Base-by-base conservation (phyloP, 2,329 filamentous ascomycete genomes). In the Fusarium multiceps region DNA sequence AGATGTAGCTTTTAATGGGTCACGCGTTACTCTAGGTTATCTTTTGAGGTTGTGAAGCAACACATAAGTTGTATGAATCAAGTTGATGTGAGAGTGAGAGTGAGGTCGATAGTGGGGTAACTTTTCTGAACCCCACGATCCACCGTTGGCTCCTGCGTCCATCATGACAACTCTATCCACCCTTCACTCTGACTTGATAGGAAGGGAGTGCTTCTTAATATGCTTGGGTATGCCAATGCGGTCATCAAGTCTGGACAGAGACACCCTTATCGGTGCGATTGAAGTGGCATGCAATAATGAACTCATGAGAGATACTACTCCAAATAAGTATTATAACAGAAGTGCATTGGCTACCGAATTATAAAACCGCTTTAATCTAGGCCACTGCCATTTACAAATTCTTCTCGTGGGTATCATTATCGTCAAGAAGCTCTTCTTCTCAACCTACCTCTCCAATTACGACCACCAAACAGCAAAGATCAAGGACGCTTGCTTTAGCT, bases 321-420 rank as follows among this genome's bases (percentile, higher is more conserved):
- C 34, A 37, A 37, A 37, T 12, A 37, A 32, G 16, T 25, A n/a
- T 41, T 40, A 27, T 12, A 51, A 42, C 23, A 53, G 18, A 42
- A 42, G 25, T 42, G 23, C 23, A 53, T 28, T 53, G 27, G 21
- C 47, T 47, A 41, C 21, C 32, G n/a, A 48, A 66, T 45, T 53
- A 53, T 53, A 25, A 41, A 49, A 41, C 32, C 45, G 37, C 34
- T 53, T 53, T 48, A 20, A 16, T 55, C 55, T 45, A 60, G 53
- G 40, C 21, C 21, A 37, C 28, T 60, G 32, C 53, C 18, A 55
- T 25, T 41, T 55, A 59, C 49, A 30, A 37, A 47, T 50, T 58
- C 56, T 66, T 56, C 63, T 28, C 67, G 46, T 55, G 53, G 74
- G 74, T 76, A 76, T 76, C 74, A 73, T 72, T 63, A 53, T 66